A percentile compares a stretch with the other conserved stretches of the same genome.
phyloP scores from a whole-genome alignment of 176 grass and related monocot genomes.

The Cymbopogon citratus region DNA sequence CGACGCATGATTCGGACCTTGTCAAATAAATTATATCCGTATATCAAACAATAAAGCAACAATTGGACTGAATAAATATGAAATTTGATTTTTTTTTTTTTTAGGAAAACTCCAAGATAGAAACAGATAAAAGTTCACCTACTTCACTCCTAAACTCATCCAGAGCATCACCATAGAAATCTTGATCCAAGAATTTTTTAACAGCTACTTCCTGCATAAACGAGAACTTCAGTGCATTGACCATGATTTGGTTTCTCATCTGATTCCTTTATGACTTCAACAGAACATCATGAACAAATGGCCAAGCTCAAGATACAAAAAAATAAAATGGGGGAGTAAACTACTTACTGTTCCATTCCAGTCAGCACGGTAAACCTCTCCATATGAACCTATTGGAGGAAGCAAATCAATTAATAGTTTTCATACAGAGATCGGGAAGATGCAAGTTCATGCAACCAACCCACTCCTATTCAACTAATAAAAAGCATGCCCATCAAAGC shows the following conservation, averaged over 20 bases:
- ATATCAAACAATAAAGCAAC: slow-evolving; percentile 17
- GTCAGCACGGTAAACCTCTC: slow-evolving; percentile 98
- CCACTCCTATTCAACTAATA: slow-evolving; percentile 11
- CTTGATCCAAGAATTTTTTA: slow-evolving; percentile 99
- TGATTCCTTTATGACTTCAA: slow-evolving; percentile 20
- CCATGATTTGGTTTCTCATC: slow-evolving; percentile 9
- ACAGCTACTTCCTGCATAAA: slow-evolving; percentile 97
- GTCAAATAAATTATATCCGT: slow-evolving; percentile 33
- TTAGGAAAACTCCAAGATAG: slow-evolving; percentile 9
- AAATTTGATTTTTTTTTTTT: slow-evolving; percentile 3
- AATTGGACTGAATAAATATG: slow-evolving; percentile 17
- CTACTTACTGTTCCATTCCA: slow-evolving; percentile 92
- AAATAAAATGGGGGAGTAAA: background rate
- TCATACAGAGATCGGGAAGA: background rate
- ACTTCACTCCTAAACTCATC: slow-evolving; percentile 99
- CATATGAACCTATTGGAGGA: slow-evolving; percentile 80
- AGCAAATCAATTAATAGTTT: slow-evolving; percentile 37
- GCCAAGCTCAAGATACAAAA: slow-evolving; percentile 37
- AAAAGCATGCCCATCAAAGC: slow-evolving; percentile 7
- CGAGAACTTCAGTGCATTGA: slow-evolving; percentile 4
- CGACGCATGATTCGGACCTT: slow-evolving; percentile 99
- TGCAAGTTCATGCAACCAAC: slow-evolving; percentile 14
- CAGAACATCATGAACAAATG: background rate
- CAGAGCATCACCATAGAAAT: slow-evolving; percentile 96
- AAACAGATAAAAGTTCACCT: slow-evolving; percentile 51